Evolutionary conservation across 1,284 basidiomycete species (phyloP), one percentile per base, ranked within the genome.

Genomic region (Cryptococcus floricola): DNA sequence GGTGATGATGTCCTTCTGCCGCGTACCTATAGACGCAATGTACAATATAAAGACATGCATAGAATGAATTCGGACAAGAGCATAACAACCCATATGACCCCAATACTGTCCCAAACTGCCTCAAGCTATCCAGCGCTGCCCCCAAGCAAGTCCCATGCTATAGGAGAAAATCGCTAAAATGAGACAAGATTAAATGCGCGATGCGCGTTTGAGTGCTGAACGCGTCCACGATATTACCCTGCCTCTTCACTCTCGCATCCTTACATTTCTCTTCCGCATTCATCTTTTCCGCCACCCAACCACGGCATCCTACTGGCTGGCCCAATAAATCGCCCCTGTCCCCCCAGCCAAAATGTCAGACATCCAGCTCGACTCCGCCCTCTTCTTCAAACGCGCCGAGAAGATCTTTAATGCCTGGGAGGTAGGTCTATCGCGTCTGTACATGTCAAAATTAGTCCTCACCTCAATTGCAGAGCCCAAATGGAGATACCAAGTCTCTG

Each of bases 341-440:
- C 31, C 31, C 6, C 1, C 31, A 4, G 2, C 41, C 54, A 54
- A 16, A 12, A 82, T 81, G 81, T 63, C 73, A 50, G 80, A 77
- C 60, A 66, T 83, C 57, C 76, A 78, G 63, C 76, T 83, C 45
- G 83, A 84, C 66, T 73, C 73, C 12, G 67, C 63, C 19, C 77
- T 83, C 45, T 90, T 91, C 67, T 83, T 82, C 60, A 78, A 84
- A 63, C 84, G 89, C 48, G 76, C 89, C 19, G 82, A 84, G 70
- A 80, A 79, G 57, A 80, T 92, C 48, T 84, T 87, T 63, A 81
- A 85, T 62, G 80, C 81, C 47, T 91, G 89, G 90, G 83, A 83
- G 63, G 89, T 90, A 69, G 65, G 87, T 79, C 13, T 13, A 50
- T 12, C 49, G 31, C 48, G 42, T 47, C 38, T 31, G 5, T 27